Evolutionary conservation across 768 basidiomycete species (phyloP).

Genomic region (Russula foetens): DNA sequence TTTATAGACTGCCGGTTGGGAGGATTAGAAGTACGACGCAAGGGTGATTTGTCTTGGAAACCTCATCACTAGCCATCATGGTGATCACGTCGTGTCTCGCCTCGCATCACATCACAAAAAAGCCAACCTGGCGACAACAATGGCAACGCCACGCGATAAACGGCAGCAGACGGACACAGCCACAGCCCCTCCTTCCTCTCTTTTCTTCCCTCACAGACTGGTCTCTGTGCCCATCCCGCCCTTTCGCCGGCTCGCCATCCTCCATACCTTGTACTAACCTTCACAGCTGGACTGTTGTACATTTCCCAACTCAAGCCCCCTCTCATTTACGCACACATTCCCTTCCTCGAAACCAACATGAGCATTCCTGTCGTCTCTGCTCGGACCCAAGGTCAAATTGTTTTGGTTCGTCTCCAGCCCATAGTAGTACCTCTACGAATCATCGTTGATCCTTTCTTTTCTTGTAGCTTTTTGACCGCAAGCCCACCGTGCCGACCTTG

Average conservation of each 20-base stretch:
- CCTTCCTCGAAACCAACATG: background rate
- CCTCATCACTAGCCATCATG: too few relatives aligned
- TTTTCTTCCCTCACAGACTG: conserved; percentile 6
- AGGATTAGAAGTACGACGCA: conserved; percentile 26
- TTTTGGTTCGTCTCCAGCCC: conserved; percentile 6
- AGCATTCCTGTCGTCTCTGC: conserved; percentile 5
- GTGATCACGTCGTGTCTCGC: too few relatives aligned
- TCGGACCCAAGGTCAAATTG: conserved; percentile 4
- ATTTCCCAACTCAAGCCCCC: background rate
- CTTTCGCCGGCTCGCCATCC: background rate
- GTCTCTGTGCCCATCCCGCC: conserved; percentile 6
- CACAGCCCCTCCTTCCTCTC: background rate
- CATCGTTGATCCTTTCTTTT: background rate
- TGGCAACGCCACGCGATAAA: too few relatives aligned
- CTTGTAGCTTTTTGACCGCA: conserved; percentile 1
- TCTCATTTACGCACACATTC: background rate
- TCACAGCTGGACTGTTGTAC: conserved; percentile 7
- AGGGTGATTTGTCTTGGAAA: too few relatives aligned
- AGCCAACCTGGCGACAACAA: too few relatives aligned
- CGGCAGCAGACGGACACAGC: too few relatives aligned
- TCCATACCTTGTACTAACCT: background rate
- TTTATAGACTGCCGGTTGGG: conserved; percentile 59
- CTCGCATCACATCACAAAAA: too few relatives aligned
- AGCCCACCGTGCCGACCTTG: background rate
- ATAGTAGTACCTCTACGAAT: background rate